Evolutionary conservation across 164 flowering plant species (phyloP), one percentile per base, ranked within the genome.

Genomic region (Dillenia suffruticosa): DNA sequence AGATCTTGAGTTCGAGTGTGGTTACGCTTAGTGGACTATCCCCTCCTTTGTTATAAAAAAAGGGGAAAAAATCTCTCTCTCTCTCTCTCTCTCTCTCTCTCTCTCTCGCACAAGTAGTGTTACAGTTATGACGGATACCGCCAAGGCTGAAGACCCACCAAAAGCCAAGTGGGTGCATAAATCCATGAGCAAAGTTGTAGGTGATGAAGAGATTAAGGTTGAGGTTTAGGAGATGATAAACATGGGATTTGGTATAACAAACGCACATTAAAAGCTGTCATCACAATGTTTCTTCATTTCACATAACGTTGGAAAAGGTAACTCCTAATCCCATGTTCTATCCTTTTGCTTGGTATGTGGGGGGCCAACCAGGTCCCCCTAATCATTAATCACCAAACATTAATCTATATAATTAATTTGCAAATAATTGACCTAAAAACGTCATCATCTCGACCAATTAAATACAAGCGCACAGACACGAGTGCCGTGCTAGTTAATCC

Each of bases 401-500:
- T 32, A 32, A 32, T 5, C 26, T 22, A 49, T 40, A 48, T 43
- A 4, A 62, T 49, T 9, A 44, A 15, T 4, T 11, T 11, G 40
- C 63, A 9, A 50, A 67, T 59, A 26, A 59, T 58, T 57, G 59
- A 52, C 43, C 16, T 0, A 0, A 32, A 54, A 66, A 57, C 56
- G 32, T 43, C 53, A 44, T 65, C 67, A n/a, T 32, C 17, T 63
- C 48, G 19, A 46, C 52, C 47, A 59, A 63, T 49, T 44, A 67
- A 49, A 72, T 46, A 44, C 69, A 58, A 59, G 64, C 43, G 67
- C 60, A 26, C 71, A n/a, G n/a, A 68, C 68, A 70, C 63, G 68
- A 46, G 54, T 63, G 67, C 50, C 69, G 64, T 73, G 70, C 58
- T 63, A 15, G 58, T 50, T 57, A 66, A 72, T 68, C 76, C 22